Conservation (phyloP, 169 alveolate species). For the Cryptosporidium ryanae region DNA sequence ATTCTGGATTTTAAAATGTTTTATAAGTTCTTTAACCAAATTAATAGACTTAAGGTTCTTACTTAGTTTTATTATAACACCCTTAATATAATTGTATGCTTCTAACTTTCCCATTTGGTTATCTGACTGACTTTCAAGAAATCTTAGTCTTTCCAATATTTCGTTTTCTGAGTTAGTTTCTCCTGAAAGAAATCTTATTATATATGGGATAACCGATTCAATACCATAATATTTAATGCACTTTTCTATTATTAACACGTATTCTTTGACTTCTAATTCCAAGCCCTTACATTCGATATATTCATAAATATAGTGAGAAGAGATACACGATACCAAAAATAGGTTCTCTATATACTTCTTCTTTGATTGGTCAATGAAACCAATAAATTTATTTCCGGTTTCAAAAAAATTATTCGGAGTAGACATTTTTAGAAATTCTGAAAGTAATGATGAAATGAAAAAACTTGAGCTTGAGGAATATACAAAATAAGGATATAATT, state of each 20-base stretch:
- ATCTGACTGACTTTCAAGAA: neutral
- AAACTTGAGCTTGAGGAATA: conserved; percentile 35
- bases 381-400: neutral
- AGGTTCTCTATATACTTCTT: conserved; percentile 1
- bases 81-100: conserved; percentile 24
- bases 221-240: conserved; percentile 37
- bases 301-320: conserved; percentile 13
- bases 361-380: neutral
- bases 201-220: conserved; percentile 52
- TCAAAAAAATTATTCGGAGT: conserved; percentile 12
- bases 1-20: conserved; percentile 8
- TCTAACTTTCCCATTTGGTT: conserved; percentile 8
- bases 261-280: neutral
- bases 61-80: conserved; percentile 24
- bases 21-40: conserved; percentile 40
- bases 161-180: conserved; percentile 30
- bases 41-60: conserved; percentile 9
- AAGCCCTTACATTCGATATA: neutral
- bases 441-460: conserved; percentile 20
- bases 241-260: conserved; percentile 12
- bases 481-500: conserved; percentile 17
- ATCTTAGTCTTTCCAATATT: conserved; percentile 20
- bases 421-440: conserved; percentile 1
- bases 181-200: conserved; percentile 31
- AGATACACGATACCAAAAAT: conserved; percentile 1